Evolutionary conservation across 2,329 filamentous ascomycete species (phyloP).

Genomic region (Chaetomiaceae sp.): DNA sequence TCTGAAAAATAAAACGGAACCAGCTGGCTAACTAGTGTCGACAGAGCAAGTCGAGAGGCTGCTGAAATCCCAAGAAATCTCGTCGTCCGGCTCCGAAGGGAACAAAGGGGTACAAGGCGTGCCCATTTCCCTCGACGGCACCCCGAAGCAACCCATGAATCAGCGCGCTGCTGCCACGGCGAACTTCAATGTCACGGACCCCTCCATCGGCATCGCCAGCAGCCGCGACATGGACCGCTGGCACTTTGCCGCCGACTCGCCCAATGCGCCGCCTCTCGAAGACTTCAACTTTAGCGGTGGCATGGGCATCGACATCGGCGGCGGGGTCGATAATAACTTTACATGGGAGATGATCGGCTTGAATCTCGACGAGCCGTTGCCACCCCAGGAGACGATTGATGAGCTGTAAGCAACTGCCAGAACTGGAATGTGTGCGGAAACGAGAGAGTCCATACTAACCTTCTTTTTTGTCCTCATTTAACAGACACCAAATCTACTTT

Average conservation of each 20-base stretch:
- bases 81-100: constrained; percentile 33
- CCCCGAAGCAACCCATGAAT: constrained; percentile 27
- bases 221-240: constrained; percentile 51
- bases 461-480: not conserved
- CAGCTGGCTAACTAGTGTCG: constrained; percentile 17
- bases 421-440: constrained; percentile 86
- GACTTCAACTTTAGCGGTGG: constrained; percentile 53
- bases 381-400: constrained; percentile 62
- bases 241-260: constrained; percentile 52
- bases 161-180: constrained; percentile 32
- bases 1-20: too few species aligned
- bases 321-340: constrained; percentile 53
- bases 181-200: constrained; percentile 41
- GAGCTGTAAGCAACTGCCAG: constrained; percentile 65
- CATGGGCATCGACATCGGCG: constrained; percentile 47
- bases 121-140: constrained; percentile 29
- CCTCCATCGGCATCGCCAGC: constrained; percentile 42
- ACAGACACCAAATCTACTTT: constrained; percentile 78
- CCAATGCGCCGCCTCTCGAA: constrained; percentile 42
- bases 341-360: constrained; percentile 73
- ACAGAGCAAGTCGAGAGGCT: constrained; percentile 89
- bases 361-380: constrained; percentile 55
- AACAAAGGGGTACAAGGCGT: constrained; percentile 34
- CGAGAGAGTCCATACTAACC: constrained; percentile 4
- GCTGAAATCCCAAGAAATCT: constrained; percentile 70